Evolutionary conservation across 257 asterid genomes (phyloP), one percentile per base, ranked within the genome.

Genomic region (Asclepias syriaca): DNA sequence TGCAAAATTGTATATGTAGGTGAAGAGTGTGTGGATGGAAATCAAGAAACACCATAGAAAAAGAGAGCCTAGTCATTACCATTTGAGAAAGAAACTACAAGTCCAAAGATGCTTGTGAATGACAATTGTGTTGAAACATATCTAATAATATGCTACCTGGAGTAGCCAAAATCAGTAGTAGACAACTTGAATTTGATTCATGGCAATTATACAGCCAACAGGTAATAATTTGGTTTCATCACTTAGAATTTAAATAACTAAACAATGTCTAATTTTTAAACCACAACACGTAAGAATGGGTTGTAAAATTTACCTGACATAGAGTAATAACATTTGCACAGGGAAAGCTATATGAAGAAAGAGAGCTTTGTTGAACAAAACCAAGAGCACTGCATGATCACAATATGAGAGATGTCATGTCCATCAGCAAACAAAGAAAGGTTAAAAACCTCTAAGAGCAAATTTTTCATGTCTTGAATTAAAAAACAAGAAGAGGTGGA

Each of bases 341-440:
- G 21, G 98, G 98, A 80, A 93, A 93, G 80, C 77, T 83, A 75
- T 87, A 93, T 27, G 93, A 88, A 73, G 98, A 93, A 84, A 93
- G 98, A 75, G 98, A 96, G 98, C 98, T 76, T 93, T 93, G 78
- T 93, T 93, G 95, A 93, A 93, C 85, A 93, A 63, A 72, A 90
- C 90, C 86, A 93, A 83, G 69, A 90, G 84, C 84, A 93, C 98
- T 90, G 93, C 91, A 86, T 80, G 82, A 78, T 32, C 66, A 69
- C 58, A 77, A 77, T 64, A 75, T 22, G 66, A 77, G 21, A 55
- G 53, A 46, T n/a, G 73, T 48, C 15, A 48, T 68, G 51, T 69
- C 69, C 29, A 58, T 19, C 22, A 27, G 49, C 29, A 46, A 49
- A 50, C 18, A 73, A 74, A 66, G 21, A 63, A 66, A 19, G 10